Conservation (phyloP, 306 rosid genomes). For the Gastrolobium bilobum region DNA sequence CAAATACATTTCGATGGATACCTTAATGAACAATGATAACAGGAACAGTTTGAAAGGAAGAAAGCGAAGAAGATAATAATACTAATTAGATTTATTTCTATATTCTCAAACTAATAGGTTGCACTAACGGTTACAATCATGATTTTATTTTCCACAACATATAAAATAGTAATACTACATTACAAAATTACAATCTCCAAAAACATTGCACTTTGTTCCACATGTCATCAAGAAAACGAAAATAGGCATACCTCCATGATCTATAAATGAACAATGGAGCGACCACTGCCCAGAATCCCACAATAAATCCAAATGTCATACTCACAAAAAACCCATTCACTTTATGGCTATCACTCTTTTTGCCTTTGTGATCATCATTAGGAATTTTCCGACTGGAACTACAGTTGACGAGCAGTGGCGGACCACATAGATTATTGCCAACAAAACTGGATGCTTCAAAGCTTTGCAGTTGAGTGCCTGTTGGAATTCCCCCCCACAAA, state of each 20-base stretch:
- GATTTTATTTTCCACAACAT: not conserved
- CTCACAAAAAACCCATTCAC: constrained; percentile 38
- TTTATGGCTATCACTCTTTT: not conserved
- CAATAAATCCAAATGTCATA: constrained; percentile 30
- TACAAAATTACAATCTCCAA: not conserved
- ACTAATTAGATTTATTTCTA: not conserved
- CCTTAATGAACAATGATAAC: too few relatives aligned
- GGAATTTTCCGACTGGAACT: not conserved
- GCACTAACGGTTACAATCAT: too few relatives aligned
- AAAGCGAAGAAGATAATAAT: not conserved
- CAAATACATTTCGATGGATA: too few relatives aligned
- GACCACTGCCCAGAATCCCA: constrained; percentile 40
- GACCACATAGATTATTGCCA: constrained; percentile 44
- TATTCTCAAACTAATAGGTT: too few relatives aligned
- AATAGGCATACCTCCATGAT: constrained; percentile 40
- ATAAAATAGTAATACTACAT: not conserved
- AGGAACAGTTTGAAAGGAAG: too few relatives aligned
- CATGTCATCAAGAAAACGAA: not conserved
- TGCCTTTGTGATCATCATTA: not conserved
- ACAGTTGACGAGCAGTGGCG: constrained; percentile 19
- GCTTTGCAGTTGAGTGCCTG: constrained; percentile 48
- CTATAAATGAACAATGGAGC: constrained; percentile 29
- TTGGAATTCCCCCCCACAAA: constrained; percentile 47
- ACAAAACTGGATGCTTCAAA: constrained; percentile 43
- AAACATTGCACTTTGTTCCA: constrained; percentile 8